Conservation (phyloP, 169 alveolate species). For the Eimeria sp. region DNA sequence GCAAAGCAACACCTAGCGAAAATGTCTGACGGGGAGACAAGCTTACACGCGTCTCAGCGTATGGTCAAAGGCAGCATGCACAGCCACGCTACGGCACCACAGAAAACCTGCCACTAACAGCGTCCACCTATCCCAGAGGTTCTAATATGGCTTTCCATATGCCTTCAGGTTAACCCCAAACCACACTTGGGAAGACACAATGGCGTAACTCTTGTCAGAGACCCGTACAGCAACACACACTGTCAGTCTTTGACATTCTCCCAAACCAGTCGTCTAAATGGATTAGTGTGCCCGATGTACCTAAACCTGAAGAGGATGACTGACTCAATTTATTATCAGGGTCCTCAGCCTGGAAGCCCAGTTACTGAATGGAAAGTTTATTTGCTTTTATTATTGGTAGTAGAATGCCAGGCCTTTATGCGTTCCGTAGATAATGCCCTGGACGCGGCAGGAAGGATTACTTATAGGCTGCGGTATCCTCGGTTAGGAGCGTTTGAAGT, state of each 20-base stretch:
- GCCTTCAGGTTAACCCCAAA: conserved; percentile 69
- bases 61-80: neutral
- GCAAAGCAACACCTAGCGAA: neutral
- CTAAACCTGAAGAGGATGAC: neutral
- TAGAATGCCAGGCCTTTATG: neutral
- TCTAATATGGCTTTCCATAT: neutral
- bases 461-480: conserved; percentile 75
- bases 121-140: neutral
- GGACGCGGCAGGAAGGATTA: conserved; percentile 28
- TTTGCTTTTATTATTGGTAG: neutral
- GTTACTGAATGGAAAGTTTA: neutral
- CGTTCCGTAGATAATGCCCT: conserved; percentile 34
- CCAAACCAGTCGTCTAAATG: neutral
- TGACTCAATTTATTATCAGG: neutral
- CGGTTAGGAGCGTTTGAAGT: conserved; percentile 81
- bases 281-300: neutral
- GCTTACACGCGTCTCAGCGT: neutral
- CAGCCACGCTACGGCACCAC: neutral
- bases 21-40: neutral
- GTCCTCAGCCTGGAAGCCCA: neutral
- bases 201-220: conserved; percentile 34
- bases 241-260: neutral
- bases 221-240: conserved; percentile 33
- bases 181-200: conserved; percentile 52
- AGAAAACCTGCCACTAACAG: neutral